A percentile compares a stretch with the other conserved stretches of the same genome.
Conservation (phyloP, 768 basidiomycete species). For the Leccinum incarnatum region DNA sequence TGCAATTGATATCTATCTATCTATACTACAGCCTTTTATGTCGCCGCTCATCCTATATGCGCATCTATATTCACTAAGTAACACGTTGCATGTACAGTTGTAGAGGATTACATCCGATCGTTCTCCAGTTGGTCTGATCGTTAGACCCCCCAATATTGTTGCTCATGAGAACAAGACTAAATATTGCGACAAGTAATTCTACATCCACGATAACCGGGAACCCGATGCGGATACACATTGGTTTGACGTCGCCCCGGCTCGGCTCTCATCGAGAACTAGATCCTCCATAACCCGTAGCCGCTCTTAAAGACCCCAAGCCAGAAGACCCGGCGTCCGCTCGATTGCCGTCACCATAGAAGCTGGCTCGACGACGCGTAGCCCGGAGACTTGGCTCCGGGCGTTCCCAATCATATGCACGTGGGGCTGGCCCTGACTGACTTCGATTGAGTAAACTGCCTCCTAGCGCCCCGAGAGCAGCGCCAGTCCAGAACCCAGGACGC, state of each 20-base stretch:
- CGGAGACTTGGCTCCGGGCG: conserved; percentile 36
- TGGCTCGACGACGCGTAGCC: conserved; percentile 24
- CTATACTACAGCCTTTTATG: background rate
- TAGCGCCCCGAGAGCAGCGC: conserved; percentile 69
- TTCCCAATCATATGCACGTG: conserved; percentile 58
- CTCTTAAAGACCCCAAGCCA: conserved; percentile 65
- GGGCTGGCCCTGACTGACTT: conserved; percentile 30
- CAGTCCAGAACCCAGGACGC: conserved; percentile 84
- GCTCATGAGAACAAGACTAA: background rate
- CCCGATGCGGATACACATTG: background rate
- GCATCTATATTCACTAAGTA: conserved; percentile 18
- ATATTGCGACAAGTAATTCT: background rate
- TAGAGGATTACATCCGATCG: background rate
- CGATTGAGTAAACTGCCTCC: conserved; percentile 57
- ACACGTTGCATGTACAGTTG: background rate
- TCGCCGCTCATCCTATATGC: background rate
- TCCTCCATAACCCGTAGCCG: conserved; percentile 78
- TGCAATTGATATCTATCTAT: background rate
- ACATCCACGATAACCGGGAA: background rate
- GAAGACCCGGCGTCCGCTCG: conserved; percentile 56
- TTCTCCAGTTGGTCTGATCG: background rate
- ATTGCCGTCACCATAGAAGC: conserved; percentile 38
- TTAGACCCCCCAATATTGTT: background rate
- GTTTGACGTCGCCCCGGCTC: background rate
- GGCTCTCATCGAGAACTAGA: conserved; percentile 59